Evolutionary conservation across 2,329 filamentous ascomycete species (phyloP).

Genomic region (Xylariales sp.): DNA sequence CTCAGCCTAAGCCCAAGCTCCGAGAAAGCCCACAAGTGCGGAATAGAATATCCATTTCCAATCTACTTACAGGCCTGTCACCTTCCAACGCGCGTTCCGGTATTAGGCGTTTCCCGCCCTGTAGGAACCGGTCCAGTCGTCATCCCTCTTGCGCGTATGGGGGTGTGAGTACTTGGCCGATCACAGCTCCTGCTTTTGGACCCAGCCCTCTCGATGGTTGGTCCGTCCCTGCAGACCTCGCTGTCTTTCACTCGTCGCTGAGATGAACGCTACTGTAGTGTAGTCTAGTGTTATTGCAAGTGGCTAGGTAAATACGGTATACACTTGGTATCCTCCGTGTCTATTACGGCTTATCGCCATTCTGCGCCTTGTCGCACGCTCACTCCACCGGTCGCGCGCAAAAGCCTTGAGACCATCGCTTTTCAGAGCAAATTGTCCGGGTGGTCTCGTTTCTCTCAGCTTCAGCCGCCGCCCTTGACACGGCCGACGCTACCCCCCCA

Average conservation of each 20-base stretch:
- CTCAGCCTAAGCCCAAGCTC: constrained; percentile 15
- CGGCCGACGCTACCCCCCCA: constrained; percentile 38
- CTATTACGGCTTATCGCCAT: constrained; percentile 22
- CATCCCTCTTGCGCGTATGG: constrained; percentile 29
- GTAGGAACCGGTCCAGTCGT: constrained; percentile 33
- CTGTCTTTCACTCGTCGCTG: constrained; percentile 44
- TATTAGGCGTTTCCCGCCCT: constrained; percentile 24
- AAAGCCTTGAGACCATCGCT: constrained; percentile 35
- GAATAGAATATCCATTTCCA: constrained; percentile 7
- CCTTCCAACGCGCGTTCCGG: constrained; percentile 22
- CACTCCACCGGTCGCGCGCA: constrained; percentile 36
- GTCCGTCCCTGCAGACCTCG: constrained; percentile 42
- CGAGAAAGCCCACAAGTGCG: constrained; percentile 8
- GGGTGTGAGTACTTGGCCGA: constrained; percentile 42
- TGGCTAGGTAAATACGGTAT: constrained; percentile 34
- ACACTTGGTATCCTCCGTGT: constrained; percentile 25
- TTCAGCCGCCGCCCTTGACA: constrained; percentile 44
- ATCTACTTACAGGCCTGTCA: constrained; percentile 19
- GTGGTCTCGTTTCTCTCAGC: constrained; percentile 41
- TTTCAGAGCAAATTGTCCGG: constrained; percentile 35
- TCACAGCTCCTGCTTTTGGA: constrained; percentile 47
- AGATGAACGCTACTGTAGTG: constrained; percentile 43
- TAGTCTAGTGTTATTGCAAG: constrained; percentile 32
- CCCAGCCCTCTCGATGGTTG: constrained; percentile 47
- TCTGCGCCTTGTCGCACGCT: constrained; percentile 37